Evolutionary conservation across 805 yeast genomes (phyloP), one percentile per base, ranked within the genome.

Genomic region (Lipomyces sp.): DNA sequence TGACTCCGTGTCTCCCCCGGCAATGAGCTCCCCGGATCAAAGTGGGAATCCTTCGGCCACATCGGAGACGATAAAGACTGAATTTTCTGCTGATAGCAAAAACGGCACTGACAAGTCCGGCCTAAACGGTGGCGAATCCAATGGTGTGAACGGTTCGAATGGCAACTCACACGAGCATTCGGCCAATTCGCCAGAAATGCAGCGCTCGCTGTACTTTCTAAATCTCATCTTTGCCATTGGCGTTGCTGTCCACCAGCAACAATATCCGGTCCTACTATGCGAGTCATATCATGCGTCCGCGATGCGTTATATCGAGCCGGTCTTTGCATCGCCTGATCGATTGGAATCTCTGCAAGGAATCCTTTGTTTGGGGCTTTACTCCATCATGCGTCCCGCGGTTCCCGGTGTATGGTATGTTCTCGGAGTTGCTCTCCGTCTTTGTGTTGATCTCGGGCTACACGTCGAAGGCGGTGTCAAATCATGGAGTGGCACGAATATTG

Each of bases 351-450:
- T 89, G 2, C 91, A 85, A 62, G 89, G 90, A 0, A 70, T 86
- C 13, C 64, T 89, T 16, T 70, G 86, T 13, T 68, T 85, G 37
- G 80, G 91, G 0, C 63, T 83, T 3, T 89, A 84, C 63, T 80
- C 95, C 0, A 74, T 84, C 31, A 87, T 89, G 95, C 75, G 95
- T 50, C 96, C 96, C 0, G 82, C 91, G 0, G 79, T 79, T 13
- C 95, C 96, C 0, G 93, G 95, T 2, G 87, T 86, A n/a, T 89
- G 97, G 97, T 86, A 86, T 64, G 80, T 85, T 3, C 70, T 86
- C 57, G 96, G 96, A 0, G 79, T 86, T 1, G 89, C 91, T 0
- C 67, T 87, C 43, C 74, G 96, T 53, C 67, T 86, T 43, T 82
- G 91, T 60, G 86, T 88, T 26, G 96, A 89, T 66, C 67, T 89